Conservation (phyloP, 768 basidiomycete species). For the Hygrocybe punicea region DNA sequence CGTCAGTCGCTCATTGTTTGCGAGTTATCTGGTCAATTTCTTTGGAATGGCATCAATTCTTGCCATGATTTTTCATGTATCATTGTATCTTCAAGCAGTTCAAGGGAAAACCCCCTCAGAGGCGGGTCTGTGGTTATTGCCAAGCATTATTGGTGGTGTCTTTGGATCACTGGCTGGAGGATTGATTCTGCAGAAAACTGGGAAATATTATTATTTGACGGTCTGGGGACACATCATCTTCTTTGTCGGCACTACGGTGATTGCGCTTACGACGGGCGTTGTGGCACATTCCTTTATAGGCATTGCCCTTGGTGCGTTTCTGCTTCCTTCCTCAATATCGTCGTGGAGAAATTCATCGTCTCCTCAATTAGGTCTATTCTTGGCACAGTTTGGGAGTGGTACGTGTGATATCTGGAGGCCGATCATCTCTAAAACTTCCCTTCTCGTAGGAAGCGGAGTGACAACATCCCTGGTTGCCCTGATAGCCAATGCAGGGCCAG, state of each 20-base stretch:
- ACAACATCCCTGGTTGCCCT: slow-evolving; percentile 59
- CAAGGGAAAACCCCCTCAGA: slow-evolving; percentile 44
- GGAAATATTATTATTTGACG: slow-evolving; percentile 53
- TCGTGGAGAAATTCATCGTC: background rate
- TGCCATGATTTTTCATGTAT: slow-evolving; percentile 48
- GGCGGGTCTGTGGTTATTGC: slow-evolving; percentile 52
- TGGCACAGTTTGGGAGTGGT: background rate
- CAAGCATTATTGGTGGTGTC: slow-evolving; percentile 45
- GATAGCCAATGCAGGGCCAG: slow-evolving; percentile 59
- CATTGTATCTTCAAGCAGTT: slow-evolving; percentile 60
- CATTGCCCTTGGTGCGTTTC: slow-evolving; percentile 40
- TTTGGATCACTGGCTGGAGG: slow-evolving; percentile 51
- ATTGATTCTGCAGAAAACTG: slow-evolving; percentile 54
- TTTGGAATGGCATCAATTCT: slow-evolving; percentile 48
- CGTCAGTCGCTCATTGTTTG: slow-evolving; percentile 46
- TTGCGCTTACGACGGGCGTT: slow-evolving; percentile 42
- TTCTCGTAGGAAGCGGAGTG: slow-evolving; percentile 44
- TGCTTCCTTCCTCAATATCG: background rate
- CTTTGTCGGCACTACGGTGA: slow-evolving; percentile 36
- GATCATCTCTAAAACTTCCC: background rate
- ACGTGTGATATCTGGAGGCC: background rate
- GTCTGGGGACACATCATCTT: slow-evolving; percentile 40
- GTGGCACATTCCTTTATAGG: slow-evolving; percentile 35
- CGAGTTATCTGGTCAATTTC: slow-evolving; percentile 56
- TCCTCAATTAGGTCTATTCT: background rate